phyloP scores from a whole-genome alignment of 495 filamentous ascomycete species.

The Sporormia fimetaria region DNA sequence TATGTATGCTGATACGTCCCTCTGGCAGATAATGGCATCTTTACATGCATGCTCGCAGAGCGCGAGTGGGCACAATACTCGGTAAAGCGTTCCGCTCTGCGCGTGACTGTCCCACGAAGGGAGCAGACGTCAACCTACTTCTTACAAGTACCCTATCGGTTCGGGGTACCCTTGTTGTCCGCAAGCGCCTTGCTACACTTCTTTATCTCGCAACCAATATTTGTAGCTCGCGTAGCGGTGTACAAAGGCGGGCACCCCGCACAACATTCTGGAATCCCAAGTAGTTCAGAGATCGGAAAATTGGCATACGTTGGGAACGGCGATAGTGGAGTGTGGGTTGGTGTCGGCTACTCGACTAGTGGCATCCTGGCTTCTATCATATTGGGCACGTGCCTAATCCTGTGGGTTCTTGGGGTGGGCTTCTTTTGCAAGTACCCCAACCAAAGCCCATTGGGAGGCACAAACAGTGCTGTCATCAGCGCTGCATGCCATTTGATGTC shows the following conservation, averaged over 20 bases:
- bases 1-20: no score
- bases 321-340: neutral
- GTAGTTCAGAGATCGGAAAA: no score
- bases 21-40: slow-evolving; percentile 8
- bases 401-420: neutral
- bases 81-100: slow-evolving; percentile 4
- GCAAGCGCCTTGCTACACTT: slow-evolving; percentile 10
- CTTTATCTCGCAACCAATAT: slow-evolving; percentile 17
- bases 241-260: neutral
- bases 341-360: slow-evolving; percentile 3
- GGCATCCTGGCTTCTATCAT: slow-evolving; percentile 3
- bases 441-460: slow-evolving; percentile 6
- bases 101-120: slow-evolving; percentile 1
- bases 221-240: slow-evolving; percentile 7
- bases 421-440: slow-evolving; percentile 3
- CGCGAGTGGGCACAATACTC: slow-evolving; percentile 15
- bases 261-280: neutral
- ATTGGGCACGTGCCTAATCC: slow-evolving; percentile 3
- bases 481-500: slow-evolving; percentile 7
- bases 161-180: slow-evolving; percentile 6
- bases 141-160: slow-evolving; percentile 17
- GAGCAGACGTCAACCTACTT: slow-evolving; percentile 16
- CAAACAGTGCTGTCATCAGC: slow-evolving; percentile 15
- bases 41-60: slow-evolving; percentile 9
- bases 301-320: neutral